phyloP scores from a whole-genome alignment of 2,329 filamentous ascomycete genomes.

The Fusarium austroafricanum region DNA sequence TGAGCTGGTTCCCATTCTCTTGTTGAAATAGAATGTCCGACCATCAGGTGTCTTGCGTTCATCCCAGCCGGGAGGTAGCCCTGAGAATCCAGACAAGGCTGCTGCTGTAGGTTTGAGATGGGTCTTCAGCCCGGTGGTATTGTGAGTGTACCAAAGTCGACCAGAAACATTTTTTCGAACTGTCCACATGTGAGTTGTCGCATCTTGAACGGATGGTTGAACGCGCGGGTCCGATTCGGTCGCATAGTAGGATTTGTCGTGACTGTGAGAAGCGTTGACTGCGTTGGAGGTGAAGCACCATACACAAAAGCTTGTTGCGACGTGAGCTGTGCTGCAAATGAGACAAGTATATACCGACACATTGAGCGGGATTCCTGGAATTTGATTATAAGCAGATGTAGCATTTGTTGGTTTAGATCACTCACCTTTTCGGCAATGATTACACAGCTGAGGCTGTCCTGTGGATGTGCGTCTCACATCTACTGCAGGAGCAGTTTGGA shows the following conservation, averaged over 20 bases:
- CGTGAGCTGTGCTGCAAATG: conserved; percentile 44
- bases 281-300: conserved; percentile 46
- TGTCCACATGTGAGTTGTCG: conserved; percentile 40
- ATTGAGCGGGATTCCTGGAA: conserved; percentile 41
- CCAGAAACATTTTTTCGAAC: conserved; percentile 45
- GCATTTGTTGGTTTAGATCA: fast-evolving
- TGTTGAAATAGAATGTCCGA: conserved; percentile 42
- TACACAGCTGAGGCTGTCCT: conserved; percentile 18
- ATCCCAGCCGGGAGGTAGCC: conserved; percentile 42
- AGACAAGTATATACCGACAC: conserved; percentile 46
- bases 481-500: neutral
- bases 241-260: conserved; percentile 44
- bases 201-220: conserved; percentile 26
- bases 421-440: conserved; percentile 41
- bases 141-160: conserved; percentile 46
- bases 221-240: conserved; percentile 44
- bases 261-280: conserved; percentile 37
- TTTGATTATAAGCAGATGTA: neutral
- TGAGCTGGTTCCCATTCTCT: conserved; percentile 31
- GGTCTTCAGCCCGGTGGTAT: conserved; percentile 40
- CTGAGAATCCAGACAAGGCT: conserved; percentile 11
- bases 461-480: conserved; percentile 18
- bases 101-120: conserved; percentile 40
- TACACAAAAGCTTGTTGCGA: conserved; percentile 40
- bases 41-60: conserved; percentile 43